phyloP scores from a whole-genome alignment of 306 rosid genomes.

The Trifolium subterraneum region DNA sequence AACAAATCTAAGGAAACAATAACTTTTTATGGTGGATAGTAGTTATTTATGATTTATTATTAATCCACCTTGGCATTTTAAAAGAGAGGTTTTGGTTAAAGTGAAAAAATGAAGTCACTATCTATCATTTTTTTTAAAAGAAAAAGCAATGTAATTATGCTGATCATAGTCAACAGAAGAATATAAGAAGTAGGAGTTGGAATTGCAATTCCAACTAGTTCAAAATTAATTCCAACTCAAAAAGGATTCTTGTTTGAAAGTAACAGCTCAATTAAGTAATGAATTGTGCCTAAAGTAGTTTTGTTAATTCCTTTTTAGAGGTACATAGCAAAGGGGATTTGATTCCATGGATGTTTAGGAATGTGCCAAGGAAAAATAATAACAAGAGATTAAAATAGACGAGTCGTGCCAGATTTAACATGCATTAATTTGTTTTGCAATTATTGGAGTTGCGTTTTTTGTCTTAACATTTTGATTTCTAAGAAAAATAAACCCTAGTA shows the following conservation, averaged over 20 bases:
- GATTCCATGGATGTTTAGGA: conserved; percentile 38
- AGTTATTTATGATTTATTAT: background rate
- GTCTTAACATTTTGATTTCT: background rate
- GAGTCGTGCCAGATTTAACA: conserved; percentile 28
- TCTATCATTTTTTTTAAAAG: conserved; percentile 20
- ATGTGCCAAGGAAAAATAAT: background rate
- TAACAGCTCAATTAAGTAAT: conserved; percentile 40
- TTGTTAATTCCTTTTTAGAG: conserved; percentile 39
- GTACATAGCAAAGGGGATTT: conserved; percentile 37
- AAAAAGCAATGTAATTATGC: conserved; percentile 23
- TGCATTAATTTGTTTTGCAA: conserved; percentile 4
- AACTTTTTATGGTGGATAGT: conserved; percentile 24
- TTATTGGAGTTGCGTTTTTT: conserved; percentile 1
- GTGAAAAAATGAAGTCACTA: conserved; percentile 22
- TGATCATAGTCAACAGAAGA: conserved; percentile 36
- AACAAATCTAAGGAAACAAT: conserved; percentile 29
- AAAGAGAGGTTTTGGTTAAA: conserved; percentile 25
- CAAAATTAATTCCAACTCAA: conserved; percentile 26
- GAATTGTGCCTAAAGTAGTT: conserved; percentile 39
- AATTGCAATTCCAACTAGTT: conserved; percentile 40
- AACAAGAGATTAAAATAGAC: background rate
- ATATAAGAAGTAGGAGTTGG: conserved; percentile 23
- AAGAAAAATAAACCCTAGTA: too few relatives aligned
- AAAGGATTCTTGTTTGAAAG: conserved; percentile 42
- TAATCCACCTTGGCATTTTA: conserved; percentile 22